These are phyloP conservation scores for Dactylella cylindrospora DNA, from an alignment of 2,329 filamentous ascomycete species.

Conservation along the genomic window DNA sequence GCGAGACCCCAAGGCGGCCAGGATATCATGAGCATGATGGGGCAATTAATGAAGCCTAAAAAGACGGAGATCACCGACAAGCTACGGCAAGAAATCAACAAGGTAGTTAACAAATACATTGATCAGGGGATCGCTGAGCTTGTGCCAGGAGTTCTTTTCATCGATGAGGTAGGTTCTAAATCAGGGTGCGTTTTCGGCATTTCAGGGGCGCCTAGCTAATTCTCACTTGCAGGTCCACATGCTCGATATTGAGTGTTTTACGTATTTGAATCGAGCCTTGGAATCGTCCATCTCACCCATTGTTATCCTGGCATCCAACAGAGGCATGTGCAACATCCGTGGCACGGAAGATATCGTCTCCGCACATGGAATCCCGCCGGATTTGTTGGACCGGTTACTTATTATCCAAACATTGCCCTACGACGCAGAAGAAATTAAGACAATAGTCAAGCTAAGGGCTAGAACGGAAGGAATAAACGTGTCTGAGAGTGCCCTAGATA, in stretches of 20 bases:
- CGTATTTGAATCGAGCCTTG: slow-evolving; percentile 96
- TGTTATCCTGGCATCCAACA: slow-evolving; percentile 95
- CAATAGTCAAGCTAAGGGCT: slow-evolving; percentile 82
- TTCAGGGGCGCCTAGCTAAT: slow-evolving; percentile 8
- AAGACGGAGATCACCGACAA: slow-evolving; percentile 99
- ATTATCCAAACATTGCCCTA: slow-evolving; percentile 95
- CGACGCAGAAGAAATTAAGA: slow-evolving; percentile 82
- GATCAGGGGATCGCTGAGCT: slow-evolving; percentile 97
- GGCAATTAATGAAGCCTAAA: slow-evolving; percentile 98
- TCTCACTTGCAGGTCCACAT: slow-evolving; percentile 75
- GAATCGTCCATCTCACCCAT: slow-evolving; percentile 94
- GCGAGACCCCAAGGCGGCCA: slow-evolving; percentile 89
- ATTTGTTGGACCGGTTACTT: slow-evolving; percentile 88
- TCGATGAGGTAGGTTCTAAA: slow-evolving; percentile 74
- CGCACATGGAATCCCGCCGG: slow-evolving; percentile 89
- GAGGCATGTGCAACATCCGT: slow-evolving; percentile 88
- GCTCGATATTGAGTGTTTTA: slow-evolving; percentile 99
- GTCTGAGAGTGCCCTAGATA: slow-evolving; percentile 79
- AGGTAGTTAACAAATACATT: slow-evolving; percentile 98
- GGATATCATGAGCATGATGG: slow-evolving; percentile 99
- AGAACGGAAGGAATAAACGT: slow-evolving; percentile 78
- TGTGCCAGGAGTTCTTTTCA: slow-evolving; percentile 97
- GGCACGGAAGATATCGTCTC: slow-evolving; percentile 79
- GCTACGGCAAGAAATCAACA: slow-evolving; percentile 93
- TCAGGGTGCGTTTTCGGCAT: slow-evolving; percentile 46